Percentiles rank a stretch among this genome's conserved stretches.
phyloP scores from a whole-genome alignment of 495 filamentous ascomycete species.

The Neurospora africana region DNA sequence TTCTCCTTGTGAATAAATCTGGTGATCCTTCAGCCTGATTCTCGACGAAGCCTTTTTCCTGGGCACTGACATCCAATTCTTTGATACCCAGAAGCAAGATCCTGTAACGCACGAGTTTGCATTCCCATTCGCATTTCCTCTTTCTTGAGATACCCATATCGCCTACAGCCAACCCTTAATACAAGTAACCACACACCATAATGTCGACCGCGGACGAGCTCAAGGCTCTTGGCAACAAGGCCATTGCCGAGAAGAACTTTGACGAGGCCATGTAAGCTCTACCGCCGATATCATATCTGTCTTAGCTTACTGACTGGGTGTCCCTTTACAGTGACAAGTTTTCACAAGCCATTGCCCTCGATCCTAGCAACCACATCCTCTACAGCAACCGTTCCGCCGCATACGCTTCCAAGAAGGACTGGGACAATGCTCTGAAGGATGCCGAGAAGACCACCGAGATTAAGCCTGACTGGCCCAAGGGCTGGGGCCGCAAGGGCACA shows the following conservation, averaged over 20 bases:
- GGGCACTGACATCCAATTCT: not conserved
- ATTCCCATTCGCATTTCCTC: not conserved
- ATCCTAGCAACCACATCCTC: conserved; percentile 83
- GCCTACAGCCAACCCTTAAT: not conserved
- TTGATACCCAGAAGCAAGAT: not conserved
- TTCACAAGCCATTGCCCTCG: conserved; percentile 81
- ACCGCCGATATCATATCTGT: conserved; percentile 9
- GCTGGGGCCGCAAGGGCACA: conserved; percentile 84
- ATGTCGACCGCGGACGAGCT: conserved; percentile 52
- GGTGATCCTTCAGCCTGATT: not conserved
- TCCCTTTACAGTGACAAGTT: conserved; percentile 67
- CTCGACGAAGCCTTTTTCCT: not conserved
- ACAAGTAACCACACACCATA: not conserved
- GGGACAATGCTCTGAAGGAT: conserved; percentile 73
- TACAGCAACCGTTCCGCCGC: conserved; percentile 97
- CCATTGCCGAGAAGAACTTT: conserved; percentile 93
- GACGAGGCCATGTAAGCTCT: conserved; percentile 80
- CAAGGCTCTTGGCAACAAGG: conserved; percentile 96
- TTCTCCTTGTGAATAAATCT: not conserved
- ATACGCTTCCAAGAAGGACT: conserved; percentile 85
- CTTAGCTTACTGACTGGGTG: not conserved
- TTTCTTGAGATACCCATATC: not conserved
- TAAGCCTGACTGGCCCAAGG: conserved; percentile 97
- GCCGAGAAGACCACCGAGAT: conserved; percentile 85
- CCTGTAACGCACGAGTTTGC: not conserved